A percentile compares a stretch with the other conserved stretches of the same genome.
These are phyloP conservation scores for Cladosporium sp. DNA, from an alignment of 2,329 filamentous ascomycete species.

Conservation along the genomic window DNA sequence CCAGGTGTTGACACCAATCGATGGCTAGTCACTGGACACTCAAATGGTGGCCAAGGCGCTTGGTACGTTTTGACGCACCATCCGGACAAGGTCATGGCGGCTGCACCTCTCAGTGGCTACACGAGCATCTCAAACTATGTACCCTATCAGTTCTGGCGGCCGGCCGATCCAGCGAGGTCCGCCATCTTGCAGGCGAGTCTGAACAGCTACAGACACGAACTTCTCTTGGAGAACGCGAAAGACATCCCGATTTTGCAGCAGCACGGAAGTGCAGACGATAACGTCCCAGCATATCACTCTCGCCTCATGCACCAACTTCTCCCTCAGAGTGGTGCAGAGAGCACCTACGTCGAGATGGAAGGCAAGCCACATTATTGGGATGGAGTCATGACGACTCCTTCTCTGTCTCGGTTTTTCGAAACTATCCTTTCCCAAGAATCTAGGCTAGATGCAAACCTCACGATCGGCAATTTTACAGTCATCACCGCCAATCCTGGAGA, in stretches of 20 bases:
- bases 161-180: constrained; percentile 46
- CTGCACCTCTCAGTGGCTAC: constrained; percentile 56
- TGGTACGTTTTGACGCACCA: constrained; percentile 55
- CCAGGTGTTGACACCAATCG: constrained; percentile 41
- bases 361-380: constrained; percentile 52
- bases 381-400: constrained; percentile 50
- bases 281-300: constrained; percentile 56
- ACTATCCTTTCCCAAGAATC: constrained; percentile 27
- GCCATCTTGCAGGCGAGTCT: constrained; percentile 47
- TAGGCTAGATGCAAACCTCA: constrained; percentile 19
- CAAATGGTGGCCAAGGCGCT: constrained; percentile 57
- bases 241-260: constrained; percentile 54
- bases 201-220: constrained; percentile 52
- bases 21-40: constrained; percentile 55
- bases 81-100: constrained; percentile 54
- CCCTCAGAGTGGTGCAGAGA: constrained; percentile 38
- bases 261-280: constrained; percentile 54
- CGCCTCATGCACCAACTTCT: constrained; percentile 50
- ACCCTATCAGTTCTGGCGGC: constrained; percentile 53
- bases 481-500: constrained; percentile 50
- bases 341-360: constrained; percentile 48
- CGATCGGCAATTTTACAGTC: constrained; percentile 41
- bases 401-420: constrained; percentile 47
- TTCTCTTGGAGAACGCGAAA: constrained; percentile 48
- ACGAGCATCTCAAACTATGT: constrained; percentile 58